Conservation (phyloP, 2,329 filamentous ascomycete genomes). For the Neonectria hederae region DNA sequence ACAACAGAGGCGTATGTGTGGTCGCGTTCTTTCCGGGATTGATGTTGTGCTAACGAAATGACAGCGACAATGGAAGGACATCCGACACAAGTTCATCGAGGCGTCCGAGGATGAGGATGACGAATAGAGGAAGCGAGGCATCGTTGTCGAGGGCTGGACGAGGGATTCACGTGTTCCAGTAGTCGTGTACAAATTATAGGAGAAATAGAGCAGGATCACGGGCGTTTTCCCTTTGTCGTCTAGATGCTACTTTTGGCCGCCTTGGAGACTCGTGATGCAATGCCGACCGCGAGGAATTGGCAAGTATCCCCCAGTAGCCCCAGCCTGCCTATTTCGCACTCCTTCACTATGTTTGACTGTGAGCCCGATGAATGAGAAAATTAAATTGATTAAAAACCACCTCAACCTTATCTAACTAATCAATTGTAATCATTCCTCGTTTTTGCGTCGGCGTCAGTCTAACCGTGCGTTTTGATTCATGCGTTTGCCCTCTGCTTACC, state of each 20-base stretch:
- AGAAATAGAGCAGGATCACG: constrained; percentile 43
- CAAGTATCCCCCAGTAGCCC: background rate
- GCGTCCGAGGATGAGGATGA: constrained; percentile 66
- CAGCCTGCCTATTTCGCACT: background rate
- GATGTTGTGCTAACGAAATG: constrained; percentile 40
- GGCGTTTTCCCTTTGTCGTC: constrained; percentile 29
- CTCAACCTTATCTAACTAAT: constrained; percentile 11
- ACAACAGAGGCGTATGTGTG: constrained; percentile 88
- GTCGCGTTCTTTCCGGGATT: background rate
- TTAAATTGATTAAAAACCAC: background rate
- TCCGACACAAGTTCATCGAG: constrained; percentile 87
- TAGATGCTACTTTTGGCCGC: constrained; percentile 1
- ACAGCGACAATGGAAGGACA: constrained; percentile 99
- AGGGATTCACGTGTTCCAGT: constrained; percentile 41
- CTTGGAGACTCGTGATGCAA: constrained; percentile 17
- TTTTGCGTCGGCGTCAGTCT: background rate
- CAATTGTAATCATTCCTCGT: background rate
- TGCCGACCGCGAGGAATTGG: constrained; percentile 8
- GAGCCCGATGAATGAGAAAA: constrained; percentile 7
- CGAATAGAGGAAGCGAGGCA: constrained; percentile 31
- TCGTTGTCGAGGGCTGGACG: constrained; percentile 31
- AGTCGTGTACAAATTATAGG: constrained; percentile 48
- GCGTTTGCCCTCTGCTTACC: background rate
- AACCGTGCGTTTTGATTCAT: constrained; percentile 1
- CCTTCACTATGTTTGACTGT: background rate